Base-by-base conservation (phyloP, 371 early-diverging fungal genomes). In the Coemansia sp. region DNA sequence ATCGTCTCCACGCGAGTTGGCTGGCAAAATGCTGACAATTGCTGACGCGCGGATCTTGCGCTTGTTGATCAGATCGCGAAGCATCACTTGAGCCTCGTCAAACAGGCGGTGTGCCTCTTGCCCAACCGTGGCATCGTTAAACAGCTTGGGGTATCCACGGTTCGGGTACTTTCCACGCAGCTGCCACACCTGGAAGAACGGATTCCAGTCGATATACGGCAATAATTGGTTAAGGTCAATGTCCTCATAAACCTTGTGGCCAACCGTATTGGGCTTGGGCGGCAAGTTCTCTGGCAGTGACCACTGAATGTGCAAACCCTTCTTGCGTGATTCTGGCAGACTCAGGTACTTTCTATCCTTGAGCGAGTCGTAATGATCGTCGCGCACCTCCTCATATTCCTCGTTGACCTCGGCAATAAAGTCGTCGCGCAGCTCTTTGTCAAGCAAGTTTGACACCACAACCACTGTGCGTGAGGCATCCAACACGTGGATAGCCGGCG, bases 161-260 rank as follows among this genome's bases (percentile, higher is more conserved):
- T 95, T 95, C 14, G 95, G 95, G 75, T 95, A 95, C 64, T 90
- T 90, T 60, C 96, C 95, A 34, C 95, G 87, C 22, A 95, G 84
- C 81, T 95, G 95, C 91, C 95, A 95, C 22, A 92, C 92, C 79
- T 95, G 94, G 88, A 95, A 95, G 86, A 95, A 92, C 18, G 96
- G 96, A 63, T 93, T 95, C 95, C 96, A 95, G 78, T 95, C 96
- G 59, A 95, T 95, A 67, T 88, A 91, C 11, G 83, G 79, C 22
- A 92, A 70, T 4, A 95, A 80, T 34, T 82, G 71, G 48, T 84
- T 83, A 31, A 95, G 84, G 55, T 90, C 89, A 73, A 86, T 85
- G 60, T 91, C 82, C 61, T 89, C 82, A 66, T 88, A 88, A n/a
- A 90, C 81, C 72, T 87, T 87, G 55, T 88, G 88, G 55, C 95